Conservation (phyloP, 306 rosid species). For the Macrotyloma uniflorum region DNA sequence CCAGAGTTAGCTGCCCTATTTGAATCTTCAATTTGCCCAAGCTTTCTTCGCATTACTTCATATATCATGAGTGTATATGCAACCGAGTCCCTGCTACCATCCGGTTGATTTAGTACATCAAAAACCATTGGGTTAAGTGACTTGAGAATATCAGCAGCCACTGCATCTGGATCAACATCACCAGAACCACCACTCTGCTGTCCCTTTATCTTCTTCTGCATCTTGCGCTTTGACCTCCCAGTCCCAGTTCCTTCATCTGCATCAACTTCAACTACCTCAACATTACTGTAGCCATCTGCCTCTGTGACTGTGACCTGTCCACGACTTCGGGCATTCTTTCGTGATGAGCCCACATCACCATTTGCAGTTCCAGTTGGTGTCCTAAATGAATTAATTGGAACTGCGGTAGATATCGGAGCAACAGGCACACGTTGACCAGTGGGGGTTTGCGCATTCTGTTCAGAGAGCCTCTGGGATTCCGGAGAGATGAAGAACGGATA, state of each 20-base stretch:
- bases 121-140: conserved; percentile 49
- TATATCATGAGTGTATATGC: conserved; percentile 52
- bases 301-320: conserved; percentile 16
- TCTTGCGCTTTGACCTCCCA: conserved; percentile 44
- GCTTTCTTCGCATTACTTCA: conserved; percentile 72
- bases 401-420: conserved; percentile 56
- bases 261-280: conserved; percentile 40
- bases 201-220: conserved; percentile 49
- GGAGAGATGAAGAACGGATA: conserved; percentile 70
- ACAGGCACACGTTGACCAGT: conserved; percentile 42
- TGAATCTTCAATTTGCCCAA: conserved; percentile 69
- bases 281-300: conserved; percentile 52
- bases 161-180: conserved; percentile 57
- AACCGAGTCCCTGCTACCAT: conserved; percentile 60
- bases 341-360: conserved; percentile 48
- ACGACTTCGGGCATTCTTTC: conserved; percentile 34
- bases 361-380: conserved; percentile 58
- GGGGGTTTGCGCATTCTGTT: conserved; percentile 54
- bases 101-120: conserved; percentile 53
- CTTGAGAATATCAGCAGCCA: conserved; percentile 54
- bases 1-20: conserved; percentile 54
- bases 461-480: conserved; percentile 58
- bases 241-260: conserved; percentile 47
- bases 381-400: conserved; percentile 75
- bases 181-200: conserved; percentile 24